Evolutionary conservation across 345 rosid species (phyloP).

Genomic region (Camelina neglecta): DNA sequence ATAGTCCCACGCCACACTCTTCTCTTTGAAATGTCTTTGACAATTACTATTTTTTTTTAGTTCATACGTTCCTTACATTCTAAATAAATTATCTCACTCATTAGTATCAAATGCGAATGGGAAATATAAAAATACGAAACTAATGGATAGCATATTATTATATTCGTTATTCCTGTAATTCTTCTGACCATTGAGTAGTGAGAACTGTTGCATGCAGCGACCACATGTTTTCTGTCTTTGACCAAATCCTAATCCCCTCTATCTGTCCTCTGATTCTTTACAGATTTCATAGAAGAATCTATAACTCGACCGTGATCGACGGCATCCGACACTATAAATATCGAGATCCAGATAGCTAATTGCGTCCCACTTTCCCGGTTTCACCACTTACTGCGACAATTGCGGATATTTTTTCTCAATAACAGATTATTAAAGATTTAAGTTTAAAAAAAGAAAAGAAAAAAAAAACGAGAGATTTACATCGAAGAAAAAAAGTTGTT

Average conservation of each 20-base stretch:
- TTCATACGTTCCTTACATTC: neutral
- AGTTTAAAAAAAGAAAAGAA: neutral
- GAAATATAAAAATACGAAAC: slow-evolving; percentile 6
- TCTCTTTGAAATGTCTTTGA: slow-evolving; percentile 37
- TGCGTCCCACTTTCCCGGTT: slow-evolving; percentile 2
- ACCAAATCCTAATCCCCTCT: slow-evolving; percentile 33
- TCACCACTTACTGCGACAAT: slow-evolving; percentile 24
- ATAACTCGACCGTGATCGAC: slow-evolving; percentile 16
- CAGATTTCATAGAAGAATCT: neutral
- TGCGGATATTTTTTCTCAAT: neutral
- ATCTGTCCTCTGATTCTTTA: slow-evolving; percentile 3
- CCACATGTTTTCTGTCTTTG: slow-evolving; percentile 40
- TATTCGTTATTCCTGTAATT: neutral
- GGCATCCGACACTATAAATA: slow-evolving; percentile 15
- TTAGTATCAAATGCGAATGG: slow-evolving; percentile 28
- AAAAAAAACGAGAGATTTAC: neutral
- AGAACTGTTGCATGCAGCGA: slow-evolving; percentile 36
- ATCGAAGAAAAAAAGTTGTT: neutral
- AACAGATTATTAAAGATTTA: neutral
- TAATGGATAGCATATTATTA: neutral
- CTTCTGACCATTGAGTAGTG: slow-evolving; percentile 12
- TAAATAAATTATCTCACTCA: neutral
- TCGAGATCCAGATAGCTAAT: neutral
- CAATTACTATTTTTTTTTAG: slow-evolving; percentile 9
- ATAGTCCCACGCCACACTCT: slow-evolving; percentile 42